phyloP scores from a whole-genome alignment of 2,329 filamentous ascomycete species.

The Ophiostoma tasmaniense region DNA sequence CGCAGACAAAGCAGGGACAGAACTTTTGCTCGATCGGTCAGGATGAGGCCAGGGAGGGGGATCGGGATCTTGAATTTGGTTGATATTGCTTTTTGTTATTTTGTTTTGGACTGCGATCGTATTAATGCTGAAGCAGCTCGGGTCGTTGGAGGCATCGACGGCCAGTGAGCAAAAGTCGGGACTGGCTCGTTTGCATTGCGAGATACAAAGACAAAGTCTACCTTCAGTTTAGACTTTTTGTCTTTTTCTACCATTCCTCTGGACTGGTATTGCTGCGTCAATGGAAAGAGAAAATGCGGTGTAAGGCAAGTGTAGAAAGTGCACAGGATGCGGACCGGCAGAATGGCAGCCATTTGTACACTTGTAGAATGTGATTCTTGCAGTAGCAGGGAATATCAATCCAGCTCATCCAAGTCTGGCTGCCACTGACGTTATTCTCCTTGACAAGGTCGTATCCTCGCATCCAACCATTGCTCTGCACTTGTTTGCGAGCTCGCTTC shows the following conservation, averaged over 20 bases:
- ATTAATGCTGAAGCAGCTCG: not conserved
- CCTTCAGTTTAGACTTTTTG: not conserved
- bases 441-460: not conserved
- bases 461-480: not conserved
- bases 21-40: not conserved
- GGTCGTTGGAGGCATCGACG: not conserved
- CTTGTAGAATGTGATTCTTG: not conserved
- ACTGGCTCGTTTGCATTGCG: not conserved
- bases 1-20: not conserved
- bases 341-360: not conserved
- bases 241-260: not conserved
- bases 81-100: not conserved
- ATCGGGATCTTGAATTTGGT: not conserved
- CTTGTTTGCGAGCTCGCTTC: not conserved
- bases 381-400: not conserved
- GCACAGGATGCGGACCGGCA: not conserved
- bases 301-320: not conserved
- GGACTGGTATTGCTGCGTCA: not conserved
- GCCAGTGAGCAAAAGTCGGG: not conserved
- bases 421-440: not conserved
- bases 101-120: not conserved
- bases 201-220: too few relatives aligned
- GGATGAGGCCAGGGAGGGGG: not conserved
- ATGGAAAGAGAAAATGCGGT: too few relatives aligned
- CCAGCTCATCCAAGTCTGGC: not conserved